Base-by-base conservation (phyloP, 2,329 filamentous ascomycete species). In the Dactylellina haptotyla region DNA sequence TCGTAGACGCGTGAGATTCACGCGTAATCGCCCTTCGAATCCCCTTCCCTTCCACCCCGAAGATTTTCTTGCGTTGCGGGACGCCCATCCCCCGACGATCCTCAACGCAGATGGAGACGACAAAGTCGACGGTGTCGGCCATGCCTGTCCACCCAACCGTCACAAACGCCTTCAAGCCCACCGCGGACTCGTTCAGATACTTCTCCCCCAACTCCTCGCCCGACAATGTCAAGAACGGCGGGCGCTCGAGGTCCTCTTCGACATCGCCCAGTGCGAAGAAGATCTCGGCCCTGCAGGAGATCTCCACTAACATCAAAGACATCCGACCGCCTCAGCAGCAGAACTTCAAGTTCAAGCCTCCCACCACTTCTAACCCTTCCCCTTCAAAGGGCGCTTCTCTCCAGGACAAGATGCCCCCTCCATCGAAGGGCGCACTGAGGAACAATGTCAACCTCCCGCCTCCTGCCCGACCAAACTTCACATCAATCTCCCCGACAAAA, bases 291-390 rank as follows among this genome's bases (percentile, higher is more conserved):
- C 41, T 73, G 23, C 61, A 73, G 69, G 69, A 73, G 45, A 73
- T 73, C 54, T 73, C 69, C 2, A 65, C 28, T 34, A 73, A 73
- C 46, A 66, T 62, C 25, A 73, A 73, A 39, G 69, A 73, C 62
- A 53, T 57, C 69, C 61, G 69, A 48, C 69, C 69, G 18, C 69
- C 69, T 18, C 69, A 73, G 54, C 69, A 73, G 58, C 69, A 73
- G 25, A 73, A 73, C 56, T 73, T 73, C 69, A 73, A 73, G 39
- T 73, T 73, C 41, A 73, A 73, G 56, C 69, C 69, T 34, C 69
- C 69, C n/a, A 73, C 69, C 30, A 73, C 69, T 50, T 66, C 69
- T 37, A 73, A 73, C 30, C 69, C 69, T 45, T 73, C 69, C 10
- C 69, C 69, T 2, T 73, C 69, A 3, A 73, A 73, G 46, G 48